These are phyloP conservation scores for Chlamydomonas sp. DNA, from an alignment of 139 green algal genomes.

Conservation along the genomic window DNA sequence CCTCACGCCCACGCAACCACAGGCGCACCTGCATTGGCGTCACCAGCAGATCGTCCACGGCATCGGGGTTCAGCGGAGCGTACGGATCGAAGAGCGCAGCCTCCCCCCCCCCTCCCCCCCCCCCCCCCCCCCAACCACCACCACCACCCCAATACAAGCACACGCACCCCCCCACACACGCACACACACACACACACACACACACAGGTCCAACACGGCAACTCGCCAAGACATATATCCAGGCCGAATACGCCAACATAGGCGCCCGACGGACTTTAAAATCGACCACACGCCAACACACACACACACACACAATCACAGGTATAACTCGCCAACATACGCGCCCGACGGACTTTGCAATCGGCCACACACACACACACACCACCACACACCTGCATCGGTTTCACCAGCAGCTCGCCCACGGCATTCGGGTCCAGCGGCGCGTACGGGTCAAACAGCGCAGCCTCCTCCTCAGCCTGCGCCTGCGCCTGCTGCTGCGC, in stretches of 20 bases:
- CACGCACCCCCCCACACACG: not conserved
- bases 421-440: slow-evolving; percentile 52
- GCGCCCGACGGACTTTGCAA: not conserved
- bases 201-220: not conserved
- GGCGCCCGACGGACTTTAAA: not conserved
- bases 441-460: slow-evolving; percentile 60
- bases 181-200: not conserved
- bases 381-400: slow-evolving; percentile 38
- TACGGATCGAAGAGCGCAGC: slow-evolving; percentile 24
- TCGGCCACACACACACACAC: not conserved
- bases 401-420: slow-evolving; percentile 41
- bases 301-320: not conserved
- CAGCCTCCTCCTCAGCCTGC: slow-evolving; percentile 25
- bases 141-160: not conserved
- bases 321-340: not conserved
- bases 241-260: not conserved
- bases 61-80: not conserved
- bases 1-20: not conserved
- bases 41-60: not conserved
- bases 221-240: not conserved
- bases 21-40: slow-evolving; percentile 42
- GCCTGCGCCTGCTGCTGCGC: not conserved
- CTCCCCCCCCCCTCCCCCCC: not conserved
- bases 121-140: not conserved
- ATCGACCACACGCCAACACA: not conserved